Percentiles rank a stretch among this genome's conserved stretches.
phyloP scores from a whole-genome alignment of 2,329 filamentous ascomycete species.

The Xenoacremonium recifei region DNA sequence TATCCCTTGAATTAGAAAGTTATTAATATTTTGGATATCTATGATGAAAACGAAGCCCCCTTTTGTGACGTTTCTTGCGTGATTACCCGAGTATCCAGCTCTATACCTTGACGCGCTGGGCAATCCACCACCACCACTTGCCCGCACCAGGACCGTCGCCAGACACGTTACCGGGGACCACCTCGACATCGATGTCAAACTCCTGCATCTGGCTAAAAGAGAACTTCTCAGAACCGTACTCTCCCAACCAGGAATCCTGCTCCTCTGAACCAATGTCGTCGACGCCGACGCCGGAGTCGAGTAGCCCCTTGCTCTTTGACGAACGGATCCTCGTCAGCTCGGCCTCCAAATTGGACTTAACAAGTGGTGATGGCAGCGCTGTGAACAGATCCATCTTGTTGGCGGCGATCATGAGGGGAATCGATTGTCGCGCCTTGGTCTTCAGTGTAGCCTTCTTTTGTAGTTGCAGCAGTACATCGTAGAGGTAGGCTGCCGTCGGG shows the following conservation, averaged over 20 bases:
- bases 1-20: not conserved
- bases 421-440: slow-evolving; percentile 35
- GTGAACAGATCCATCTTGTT: slow-evolving; percentile 98
- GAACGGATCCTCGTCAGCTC: slow-evolving; percentile 78
- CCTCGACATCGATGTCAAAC: slow-evolving; percentile 74
- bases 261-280: slow-evolving; percentile 64
- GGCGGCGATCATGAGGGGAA: slow-evolving; percentile 80
- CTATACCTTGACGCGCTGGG: slow-evolving; percentile 54
- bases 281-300: slow-evolving; percentile 75
- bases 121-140: slow-evolving; percentile 91
- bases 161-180: slow-evolving; percentile 71
- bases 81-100: too few relatives aligned
- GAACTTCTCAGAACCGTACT: slow-evolving; percentile 75
- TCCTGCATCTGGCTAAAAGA: slow-evolving; percentile 80
- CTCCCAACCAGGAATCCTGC: slow-evolving; percentile 80
- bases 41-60: too few relatives aligned
- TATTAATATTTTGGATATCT: not conserved
- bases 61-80: too few relatives aligned
- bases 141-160: slow-evolving; percentile 68
- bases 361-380: slow-evolving; percentile 74
- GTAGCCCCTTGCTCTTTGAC: slow-evolving; percentile 74
- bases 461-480: slow-evolving; percentile 80
- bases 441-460: slow-evolving; percentile 65
- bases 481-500: slow-evolving; percentile 78
- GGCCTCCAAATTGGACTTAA: slow-evolving; percentile 71